phyloP scores from a whole-genome alignment of 148 eudicot genomes.

The Dianthus caryophyllus region DNA sequence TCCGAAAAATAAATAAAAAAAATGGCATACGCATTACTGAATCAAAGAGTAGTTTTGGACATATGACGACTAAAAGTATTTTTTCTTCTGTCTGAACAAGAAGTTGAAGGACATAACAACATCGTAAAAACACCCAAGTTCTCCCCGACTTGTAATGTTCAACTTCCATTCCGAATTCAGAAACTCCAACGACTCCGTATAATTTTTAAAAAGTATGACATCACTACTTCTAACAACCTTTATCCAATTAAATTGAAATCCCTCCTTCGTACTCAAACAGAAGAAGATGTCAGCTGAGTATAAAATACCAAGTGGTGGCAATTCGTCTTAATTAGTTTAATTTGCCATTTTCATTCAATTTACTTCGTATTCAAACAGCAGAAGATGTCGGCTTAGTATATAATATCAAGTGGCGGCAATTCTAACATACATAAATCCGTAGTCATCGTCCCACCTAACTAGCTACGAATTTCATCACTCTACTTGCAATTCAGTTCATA shows the following conservation, averaged over 20 bases:
- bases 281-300: not conserved
- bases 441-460: not conserved
- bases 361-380: not conserved
- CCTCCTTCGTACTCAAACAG: not conserved
- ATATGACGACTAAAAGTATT: no score
- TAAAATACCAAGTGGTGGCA: no score
- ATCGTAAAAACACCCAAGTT: no score
- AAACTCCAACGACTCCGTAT: not conserved
- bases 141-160: not conserved
- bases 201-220: not conserved
- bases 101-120: not conserved
- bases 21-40: no score
- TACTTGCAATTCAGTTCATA: not conserved
- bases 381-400: not conserved
- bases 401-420: not conserved
- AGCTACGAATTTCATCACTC: not conserved
- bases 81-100: not conserved
- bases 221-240: not conserved
- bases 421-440: not conserved
- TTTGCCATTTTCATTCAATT: no score
- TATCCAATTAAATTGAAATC: not conserved
- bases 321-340: no score
- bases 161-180: not conserved
- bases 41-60: no score
- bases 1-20: no score